Base-by-base conservation (phyloP, 192 early-diverging fungal species). In the Linderina pennispora region DNA sequence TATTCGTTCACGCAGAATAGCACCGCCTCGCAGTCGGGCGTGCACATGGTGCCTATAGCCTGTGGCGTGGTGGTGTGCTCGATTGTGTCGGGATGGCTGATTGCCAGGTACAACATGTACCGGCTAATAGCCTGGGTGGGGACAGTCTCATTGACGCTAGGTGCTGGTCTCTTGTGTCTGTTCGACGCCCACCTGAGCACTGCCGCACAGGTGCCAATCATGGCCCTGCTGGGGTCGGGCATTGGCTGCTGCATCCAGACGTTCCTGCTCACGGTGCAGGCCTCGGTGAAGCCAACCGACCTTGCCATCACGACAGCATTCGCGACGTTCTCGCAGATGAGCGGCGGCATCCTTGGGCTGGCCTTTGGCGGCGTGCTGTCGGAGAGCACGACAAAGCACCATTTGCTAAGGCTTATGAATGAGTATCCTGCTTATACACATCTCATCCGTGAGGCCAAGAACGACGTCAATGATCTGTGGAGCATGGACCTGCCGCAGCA, bases 321-420 rank as follows among this genome's bases (percentile, higher is more conserved):
- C n/a, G 59, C 59, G 15, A 71, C 55, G 23, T 70, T 76, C 28
- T 65, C 55, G 45, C 67, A 68, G 38, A 65, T 62, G 42, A 57
- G 70, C 41, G 74, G 74, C 34, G 66, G 62, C 8, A 68, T 71
- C 31, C 53, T 76, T 48, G 74, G 74, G 0, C 41, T 76, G 23
- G 58, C 74, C 2, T 71, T 71, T 42, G 67, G 67, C 43, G 62
- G 51, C 43, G 63, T 71, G 4, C 60, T 62, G 15, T 63, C 60
- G 2, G 67, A 71, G 39, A 63, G 60, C 55, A 62, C 46, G 15
- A 71, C 66, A 22, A 63, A 59, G 36, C 60, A 52, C 22, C 35
- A 48, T 15, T 17, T 71, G 45, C 43, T 50, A 23, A 26, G 18
- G 17, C 59, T 71, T 15, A 62, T 62, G 3, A 44, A 55, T 31